Evolutionary conservation across 2,329 filamentous ascomycete genomes (phyloP), one percentile per base, ranked within the genome.

Genomic region (Magnaporthiopsis poae): DNA sequence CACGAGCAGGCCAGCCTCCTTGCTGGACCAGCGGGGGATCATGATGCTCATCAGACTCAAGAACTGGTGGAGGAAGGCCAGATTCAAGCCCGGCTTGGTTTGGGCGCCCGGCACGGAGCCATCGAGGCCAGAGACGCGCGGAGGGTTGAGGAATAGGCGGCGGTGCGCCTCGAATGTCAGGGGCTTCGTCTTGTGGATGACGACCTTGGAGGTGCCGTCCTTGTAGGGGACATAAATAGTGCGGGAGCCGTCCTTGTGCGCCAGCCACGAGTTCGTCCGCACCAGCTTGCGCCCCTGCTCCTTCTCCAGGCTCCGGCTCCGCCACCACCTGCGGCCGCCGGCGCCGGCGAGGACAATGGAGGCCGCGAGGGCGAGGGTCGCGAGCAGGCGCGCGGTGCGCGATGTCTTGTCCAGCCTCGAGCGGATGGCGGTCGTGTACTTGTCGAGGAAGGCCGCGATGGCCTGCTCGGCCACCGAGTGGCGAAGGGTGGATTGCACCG

Each of bases 121-220:
- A 75, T 92, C 88, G 59, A 95, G 83, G 1, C 92, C 90, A 15
- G 92, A 90, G 25, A 92, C 90, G 68, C 92, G 84, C 5, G 93
- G 93, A 1, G 94, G 93, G 73, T 96, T 95, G 63, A 99, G 81
- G 75, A 99, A 99, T 36, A 99, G 83, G 33, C 96, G 85, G 36
- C 95, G 86, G 78, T 99, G 95, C 7, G 95, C 96, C 81, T 99
- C 94, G 75, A 98, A 99, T 0, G 95, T 99, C 52, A 94, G 90
- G 27, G 88, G 86, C 75, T 97, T 97, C 35, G 93, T 99, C 7
- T 90, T 89, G 74, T 91, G 83, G 69, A 99, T 97, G 67, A 90
- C 89, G 63, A 99, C 94, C 77, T 96, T 96, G 71, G 92, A 90
- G 2, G 92, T 96, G 66, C 88, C 83, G 71, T 92, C 86, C 76